These are phyloP conservation scores for Globisporangium camurandrum DNA, from an alignment of 352 stramenopile species.

Conservation along the genomic window DNA sequence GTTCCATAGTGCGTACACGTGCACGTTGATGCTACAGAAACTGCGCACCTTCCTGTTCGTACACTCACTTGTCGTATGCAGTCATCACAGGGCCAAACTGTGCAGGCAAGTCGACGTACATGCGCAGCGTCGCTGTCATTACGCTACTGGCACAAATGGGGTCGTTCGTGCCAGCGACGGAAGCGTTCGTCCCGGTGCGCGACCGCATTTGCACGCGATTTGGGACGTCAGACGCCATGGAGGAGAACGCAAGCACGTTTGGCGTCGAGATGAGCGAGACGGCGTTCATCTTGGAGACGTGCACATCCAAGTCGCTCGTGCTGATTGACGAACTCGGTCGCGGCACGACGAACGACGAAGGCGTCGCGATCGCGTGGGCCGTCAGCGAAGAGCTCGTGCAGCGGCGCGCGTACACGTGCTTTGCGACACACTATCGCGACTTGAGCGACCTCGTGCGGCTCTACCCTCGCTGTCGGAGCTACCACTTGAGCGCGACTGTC, in stretches of 20 bases:
- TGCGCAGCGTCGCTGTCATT: constrained; percentile 79
- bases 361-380: constrained; percentile 84
- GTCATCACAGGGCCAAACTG: constrained; percentile 90
- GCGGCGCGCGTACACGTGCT: constrained; percentile 69
- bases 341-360: constrained; percentile 87
- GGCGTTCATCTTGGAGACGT: constrained; percentile 78
- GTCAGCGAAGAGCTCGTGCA: constrained; percentile 78
- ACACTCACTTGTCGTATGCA: constrained; percentile 10
- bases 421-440: constrained; percentile 88
- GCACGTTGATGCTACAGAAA: background rate
- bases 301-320: constrained; percentile 64
- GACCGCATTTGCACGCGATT: constrained; percentile 89
- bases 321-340: constrained; percentile 89
- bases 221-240: constrained; percentile 90
- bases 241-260: constrained; percentile 91
- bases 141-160: constrained; percentile 90
- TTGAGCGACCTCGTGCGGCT: constrained; percentile 54
- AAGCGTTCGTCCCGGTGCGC: constrained; percentile 75
- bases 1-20: constrained; percentile 49
- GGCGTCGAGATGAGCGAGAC: constrained; percentile 88
- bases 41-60: background rate
- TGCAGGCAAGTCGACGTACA: constrained; percentile 88
- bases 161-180: constrained; percentile 81
- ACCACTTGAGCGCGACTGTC: constrained; percentile 49
- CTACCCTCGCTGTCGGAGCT: constrained; percentile 61